A percentile compares a stretch with the other conserved stretches of the same genome.
Evolutionary conservation across 257 asterid species (phyloP).

Genomic region (Henckelia pumila): DNA sequence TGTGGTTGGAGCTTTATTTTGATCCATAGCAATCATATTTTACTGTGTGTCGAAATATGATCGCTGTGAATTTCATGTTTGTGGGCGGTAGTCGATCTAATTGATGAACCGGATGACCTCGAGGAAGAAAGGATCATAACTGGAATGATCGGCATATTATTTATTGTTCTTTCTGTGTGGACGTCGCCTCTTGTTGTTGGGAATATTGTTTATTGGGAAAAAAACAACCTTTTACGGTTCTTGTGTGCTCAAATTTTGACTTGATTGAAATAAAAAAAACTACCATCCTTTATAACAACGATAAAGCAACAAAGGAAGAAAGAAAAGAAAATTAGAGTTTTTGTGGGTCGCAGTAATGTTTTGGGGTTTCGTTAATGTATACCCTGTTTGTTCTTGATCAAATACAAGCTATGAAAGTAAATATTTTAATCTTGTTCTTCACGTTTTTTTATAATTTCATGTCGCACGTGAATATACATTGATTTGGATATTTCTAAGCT

Average conservation of each 20-base stretch:
- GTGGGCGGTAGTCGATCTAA: background rate
- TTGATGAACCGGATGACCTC: background rate
- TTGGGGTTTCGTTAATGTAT: background rate
- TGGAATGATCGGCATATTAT: background rate
- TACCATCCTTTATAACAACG: background rate
- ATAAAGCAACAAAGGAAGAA: background rate
- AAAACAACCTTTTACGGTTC: background rate
- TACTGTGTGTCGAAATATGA: background rate
- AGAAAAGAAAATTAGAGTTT: background rate
- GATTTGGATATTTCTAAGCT: background rate
- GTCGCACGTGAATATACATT: background rate
- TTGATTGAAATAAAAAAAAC: too few relatives aligned
- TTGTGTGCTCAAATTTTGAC: background rate
- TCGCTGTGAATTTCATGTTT: background rate
- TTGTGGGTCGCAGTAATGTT: too few relatives aligned
- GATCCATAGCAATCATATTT: background rate
- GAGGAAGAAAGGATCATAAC: background rate
- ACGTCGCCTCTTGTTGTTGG: background rate
- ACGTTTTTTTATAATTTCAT: background rate
- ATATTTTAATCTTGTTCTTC: background rate
- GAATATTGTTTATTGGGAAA: background rate
- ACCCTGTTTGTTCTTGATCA: background rate
- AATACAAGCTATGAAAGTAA: background rate
- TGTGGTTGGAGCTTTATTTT: conserved; percentile 4
- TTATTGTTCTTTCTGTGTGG: background rate